Conservation (phyloP, 1,284 basidiomycete species). For the Sporisorium iseilematis-ciliati region DNA sequence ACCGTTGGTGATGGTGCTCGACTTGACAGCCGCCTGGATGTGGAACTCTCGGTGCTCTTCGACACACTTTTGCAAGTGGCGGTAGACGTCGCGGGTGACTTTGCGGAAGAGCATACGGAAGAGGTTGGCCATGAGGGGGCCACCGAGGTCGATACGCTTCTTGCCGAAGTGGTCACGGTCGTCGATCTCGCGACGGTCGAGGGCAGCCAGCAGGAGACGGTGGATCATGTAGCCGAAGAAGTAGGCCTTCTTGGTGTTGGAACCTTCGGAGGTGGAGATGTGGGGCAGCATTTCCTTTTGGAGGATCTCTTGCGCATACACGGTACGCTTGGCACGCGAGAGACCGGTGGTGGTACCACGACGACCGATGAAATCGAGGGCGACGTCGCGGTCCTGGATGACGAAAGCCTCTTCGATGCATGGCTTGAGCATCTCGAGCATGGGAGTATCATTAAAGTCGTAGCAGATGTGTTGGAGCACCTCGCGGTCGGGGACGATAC, state of each 20-base stretch:
- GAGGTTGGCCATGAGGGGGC: constrained; percentile 91
- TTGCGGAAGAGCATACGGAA: constrained; percentile 99
- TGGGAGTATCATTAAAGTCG: constrained; percentile 92
- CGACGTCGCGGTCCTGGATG: constrained; percentile 93
- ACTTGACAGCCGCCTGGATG: constrained; percentile 88
- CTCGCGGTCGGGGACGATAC: constrained; percentile 96
- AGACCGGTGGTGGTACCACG: constrained; percentile 95
- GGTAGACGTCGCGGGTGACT: constrained; percentile 95
- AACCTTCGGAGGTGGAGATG: constrained; percentile 94
- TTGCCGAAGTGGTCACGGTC: constrained; percentile 99
- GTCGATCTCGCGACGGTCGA: constrained; percentile 94
- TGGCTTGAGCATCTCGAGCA: constrained; percentile 98
- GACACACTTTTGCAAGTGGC: constrained; percentile 94
- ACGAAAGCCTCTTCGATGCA: constrained; percentile 99
- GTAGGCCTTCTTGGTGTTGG: constrained; percentile 98
- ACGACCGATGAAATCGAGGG: constrained; percentile 95
- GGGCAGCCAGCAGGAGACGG: constrained; percentile 88
- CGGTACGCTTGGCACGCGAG: constrained; percentile 89
- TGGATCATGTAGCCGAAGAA: constrained; percentile 99
- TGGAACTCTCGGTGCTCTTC: constrained; percentile 97
- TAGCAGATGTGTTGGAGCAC: constrained; percentile 99
- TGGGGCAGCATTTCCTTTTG: constrained; percentile 99
- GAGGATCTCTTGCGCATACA: constrained; percentile 96
- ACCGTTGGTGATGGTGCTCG: constrained; percentile 96
- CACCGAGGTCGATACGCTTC: constrained; percentile 95